Conservation (phyloP, 1,284 basidiomycete species). For the Cutaneotrichosporon dermatis region DNA sequence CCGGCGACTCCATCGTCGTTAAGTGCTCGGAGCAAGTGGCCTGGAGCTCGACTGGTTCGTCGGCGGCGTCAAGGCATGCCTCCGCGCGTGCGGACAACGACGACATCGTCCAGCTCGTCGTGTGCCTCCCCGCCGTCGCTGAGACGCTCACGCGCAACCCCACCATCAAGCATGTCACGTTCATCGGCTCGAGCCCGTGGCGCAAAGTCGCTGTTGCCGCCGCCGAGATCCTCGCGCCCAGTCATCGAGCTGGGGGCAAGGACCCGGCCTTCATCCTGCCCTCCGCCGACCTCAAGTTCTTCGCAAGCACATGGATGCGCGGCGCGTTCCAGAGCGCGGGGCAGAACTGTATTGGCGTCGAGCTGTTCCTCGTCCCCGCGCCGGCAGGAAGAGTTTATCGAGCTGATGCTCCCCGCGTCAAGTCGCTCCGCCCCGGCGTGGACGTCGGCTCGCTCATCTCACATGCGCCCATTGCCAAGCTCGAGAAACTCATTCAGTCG, state of each 20-base stretch:
- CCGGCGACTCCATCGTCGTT: slow-evolving; percentile 84
- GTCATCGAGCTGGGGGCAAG: slow-evolving; percentile 79
- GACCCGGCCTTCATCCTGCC: slow-evolving; percentile 55
- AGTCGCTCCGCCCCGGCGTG: slow-evolving; percentile 60
- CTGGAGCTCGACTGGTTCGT: slow-evolving; percentile 80
- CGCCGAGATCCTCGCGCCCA: slow-evolving; percentile 77
- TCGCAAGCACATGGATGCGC: slow-evolving; percentile 62
- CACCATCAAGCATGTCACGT: slow-evolving; percentile 62
- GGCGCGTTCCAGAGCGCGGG: slow-evolving; percentile 66
- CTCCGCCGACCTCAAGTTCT: slow-evolving; percentile 51
- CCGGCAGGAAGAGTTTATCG: slow-evolving; percentile 59
- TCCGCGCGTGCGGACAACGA: slow-evolving; percentile 72
- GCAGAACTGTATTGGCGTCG: slow-evolving; percentile 96
- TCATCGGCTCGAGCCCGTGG: slow-evolving; percentile 93
- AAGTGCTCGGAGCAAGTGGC: slow-evolving; percentile 91
- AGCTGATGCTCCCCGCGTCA: slow-evolving; percentile 61
- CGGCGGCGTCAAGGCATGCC: slow-evolving; percentile 65
- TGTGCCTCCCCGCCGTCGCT: slow-evolving; percentile 83
- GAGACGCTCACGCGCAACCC: slow-evolving; percentile 74
- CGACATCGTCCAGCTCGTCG: slow-evolving; percentile 71
- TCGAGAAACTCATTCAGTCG: slow-evolving; percentile 66
- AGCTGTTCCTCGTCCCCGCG: slow-evolving; percentile 71
- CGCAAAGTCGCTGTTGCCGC: slow-evolving; percentile 76
- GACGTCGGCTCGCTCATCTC: slow-evolving; percentile 53
- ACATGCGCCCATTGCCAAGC: slow-evolving; percentile 57